Base-by-base conservation (phyloP, 345 rosid genomes). In the Trapa incisa region DNA sequence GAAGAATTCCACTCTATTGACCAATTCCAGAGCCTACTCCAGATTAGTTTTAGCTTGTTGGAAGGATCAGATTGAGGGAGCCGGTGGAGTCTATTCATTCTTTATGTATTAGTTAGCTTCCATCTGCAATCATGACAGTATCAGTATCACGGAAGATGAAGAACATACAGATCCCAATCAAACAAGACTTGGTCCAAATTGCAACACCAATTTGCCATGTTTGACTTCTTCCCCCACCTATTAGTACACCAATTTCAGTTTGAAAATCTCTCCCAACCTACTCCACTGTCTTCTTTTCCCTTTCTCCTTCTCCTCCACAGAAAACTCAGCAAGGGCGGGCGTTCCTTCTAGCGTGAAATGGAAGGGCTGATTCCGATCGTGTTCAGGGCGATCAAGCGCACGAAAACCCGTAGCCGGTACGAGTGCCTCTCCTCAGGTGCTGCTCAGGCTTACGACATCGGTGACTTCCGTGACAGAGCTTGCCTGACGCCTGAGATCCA, bases 361-460 rank as follows among this genome's bases (percentile, higher is more conserved):
- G 98, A 93, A 32, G 98, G 98, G 22, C 75, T 93, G 3, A 74
- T 93, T 42, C 98, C 98, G 32, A 65, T 87, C 85, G 79, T 88
- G 35, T 83, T 61, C 79, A 87, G 70, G 68, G 92, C 95, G 38
- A 69, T 90, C 56, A 88, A 75, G 95, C 86, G 78, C 84, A 87
- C 36, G 56, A 78, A 62, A 48, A 79, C 71, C 60, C 94, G 91
- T 38, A 73, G 88, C 61, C 82, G 78, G 10, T 93, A 93, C 67
- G 84, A 90, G 79, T 81, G 87, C 66, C 87, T 93, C 65, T 87
- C 95, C 0, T 71, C 92, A 45, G 78, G 75, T 2, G 17, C 81
- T 52, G 65, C 87, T 67, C 80, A 69, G 38, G 42, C 72, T 68
- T 80, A 78, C 78, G 72, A 81, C 77, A 45, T 69, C 4, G 29